These are phyloP conservation scores for Leersia perrieri DNA, from an alignment of 176 grass and related monocot species.

Conservation along the genomic window DNA sequence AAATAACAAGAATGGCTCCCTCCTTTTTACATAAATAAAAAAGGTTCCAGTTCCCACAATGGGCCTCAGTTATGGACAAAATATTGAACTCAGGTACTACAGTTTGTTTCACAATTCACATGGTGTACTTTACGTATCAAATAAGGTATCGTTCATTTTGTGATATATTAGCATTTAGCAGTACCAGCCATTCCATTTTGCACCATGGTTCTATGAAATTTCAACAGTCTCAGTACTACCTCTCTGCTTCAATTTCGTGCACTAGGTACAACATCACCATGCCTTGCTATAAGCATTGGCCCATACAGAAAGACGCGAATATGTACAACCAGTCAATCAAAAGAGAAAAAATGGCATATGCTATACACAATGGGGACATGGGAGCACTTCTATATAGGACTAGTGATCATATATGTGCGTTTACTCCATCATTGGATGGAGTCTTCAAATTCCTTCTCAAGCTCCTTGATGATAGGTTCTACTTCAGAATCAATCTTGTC, in stretches of 20 bases:
- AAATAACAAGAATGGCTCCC: too few species aligned
- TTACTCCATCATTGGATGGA: neutral
- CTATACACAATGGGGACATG: conserved; percentile 17
- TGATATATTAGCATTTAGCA: neutral
- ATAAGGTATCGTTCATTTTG: neutral
- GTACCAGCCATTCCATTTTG: neutral
- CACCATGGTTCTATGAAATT: neutral
- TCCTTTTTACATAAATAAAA: too few species aligned
- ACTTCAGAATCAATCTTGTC: conserved; percentile 41
- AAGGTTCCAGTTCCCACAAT: too few species aligned
- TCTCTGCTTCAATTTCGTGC: neutral
- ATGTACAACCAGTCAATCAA: conserved; percentile 27
- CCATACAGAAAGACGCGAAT: conserved; percentile 8
- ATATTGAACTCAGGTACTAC: neutral
- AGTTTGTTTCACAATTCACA: too few species aligned
- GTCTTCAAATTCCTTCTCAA: conserved; percentile 48
- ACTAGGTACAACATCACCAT: neutral
- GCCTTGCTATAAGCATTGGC: neutral
- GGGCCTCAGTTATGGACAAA: too few species aligned
- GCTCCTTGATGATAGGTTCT: conserved; percentile 47
- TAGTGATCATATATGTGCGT: conserved; percentile 9
- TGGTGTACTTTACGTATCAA: neutral
- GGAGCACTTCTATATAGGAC: neutral
- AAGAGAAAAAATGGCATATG: neutral
- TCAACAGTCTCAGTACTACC: neutral